Conservation (phyloP, 164 flowering plant genomes). For the Magnolia officinalis region DNA sequence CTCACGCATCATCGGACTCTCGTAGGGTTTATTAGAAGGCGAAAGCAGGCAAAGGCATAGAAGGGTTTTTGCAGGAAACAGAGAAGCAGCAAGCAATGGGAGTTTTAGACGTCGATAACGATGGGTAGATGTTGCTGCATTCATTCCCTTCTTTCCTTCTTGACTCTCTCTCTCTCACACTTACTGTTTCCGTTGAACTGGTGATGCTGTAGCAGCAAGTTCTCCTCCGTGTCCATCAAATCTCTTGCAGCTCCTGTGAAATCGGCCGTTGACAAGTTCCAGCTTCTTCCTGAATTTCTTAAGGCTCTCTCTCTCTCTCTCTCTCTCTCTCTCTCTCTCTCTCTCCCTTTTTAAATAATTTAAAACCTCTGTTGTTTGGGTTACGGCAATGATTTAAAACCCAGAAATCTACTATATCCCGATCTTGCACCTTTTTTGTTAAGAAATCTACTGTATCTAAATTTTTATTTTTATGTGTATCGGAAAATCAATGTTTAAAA, state of each 20-base stretch:
- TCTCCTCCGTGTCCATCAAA: slow-evolving; percentile 9
- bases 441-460: too few species aligned
- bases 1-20: too few species aligned
- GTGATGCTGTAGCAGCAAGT: not conserved
- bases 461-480: too few species aligned
- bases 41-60: not conserved
- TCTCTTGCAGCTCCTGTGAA: slow-evolving; percentile 55
- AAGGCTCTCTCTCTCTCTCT: slow-evolving; percentile 38
- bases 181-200: not conserved
- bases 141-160: not conserved
- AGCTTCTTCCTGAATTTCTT: slow-evolving; percentile 81
- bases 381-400: too few species aligned
- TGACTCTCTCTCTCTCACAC: not conserved
- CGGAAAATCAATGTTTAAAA: too few species aligned
- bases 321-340: slow-evolving; percentile 2
- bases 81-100: not conserved
- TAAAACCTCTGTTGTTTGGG: too few species aligned
- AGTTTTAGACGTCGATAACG: not conserved
- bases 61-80: not conserved
- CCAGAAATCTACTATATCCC: too few species aligned
- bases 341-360: not conserved
- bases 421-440: too few species aligned
- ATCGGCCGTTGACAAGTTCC: slow-evolving; percentile 65
- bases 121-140: not conserved
- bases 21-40: not conserved